phyloP scores from a whole-genome alignment of 1,284 basidiomycete genomes.

The Ceraceosorus guamensis region DNA sequence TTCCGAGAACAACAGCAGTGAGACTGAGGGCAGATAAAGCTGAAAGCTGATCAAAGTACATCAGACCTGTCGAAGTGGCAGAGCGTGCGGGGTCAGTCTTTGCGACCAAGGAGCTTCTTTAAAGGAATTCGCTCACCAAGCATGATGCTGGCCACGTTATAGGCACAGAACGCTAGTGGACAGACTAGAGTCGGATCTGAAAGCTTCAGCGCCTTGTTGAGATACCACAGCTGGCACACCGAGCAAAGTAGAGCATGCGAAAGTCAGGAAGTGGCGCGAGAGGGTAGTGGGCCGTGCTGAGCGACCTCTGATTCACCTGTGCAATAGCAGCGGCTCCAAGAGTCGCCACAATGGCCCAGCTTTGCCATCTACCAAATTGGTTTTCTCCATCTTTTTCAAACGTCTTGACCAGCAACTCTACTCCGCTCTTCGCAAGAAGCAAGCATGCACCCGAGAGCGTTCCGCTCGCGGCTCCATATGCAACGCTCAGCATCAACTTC shows the following conservation, averaged over 20 bases:
- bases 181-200: constrained; percentile 73
- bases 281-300: background rate
- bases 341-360: constrained; percentile 67
- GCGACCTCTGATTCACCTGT: constrained; percentile 16
- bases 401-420: constrained; percentile 78
- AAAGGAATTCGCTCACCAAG: constrained; percentile 15
- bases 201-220: constrained; percentile 78
- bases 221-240: constrained; percentile 65
- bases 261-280: too few relatives aligned
- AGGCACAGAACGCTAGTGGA: constrained; percentile 91
- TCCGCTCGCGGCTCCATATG: constrained; percentile 81
- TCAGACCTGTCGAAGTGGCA: constrained; percentile 51
- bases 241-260: constrained; percentile 19
- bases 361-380: constrained; percentile 76
- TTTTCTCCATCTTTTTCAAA: constrained; percentile 57
- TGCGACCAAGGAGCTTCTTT: background rate
- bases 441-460: constrained; percentile 90
- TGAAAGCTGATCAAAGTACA: constrained; percentile 84
- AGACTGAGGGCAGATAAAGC: constrained; percentile 65
- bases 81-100: background rate
- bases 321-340: constrained; percentile 66
- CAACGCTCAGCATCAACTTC: constrained; percentile 67
- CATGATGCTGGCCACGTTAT: constrained; percentile 70
- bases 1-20: constrained; percentile 68
- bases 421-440: constrained; percentile 86